These are phyloP conservation scores for Grosmannia serpens DNA, from an alignment of 2,329 filamentous ascomycete genomes.

Conservation along the genomic window DNA sequence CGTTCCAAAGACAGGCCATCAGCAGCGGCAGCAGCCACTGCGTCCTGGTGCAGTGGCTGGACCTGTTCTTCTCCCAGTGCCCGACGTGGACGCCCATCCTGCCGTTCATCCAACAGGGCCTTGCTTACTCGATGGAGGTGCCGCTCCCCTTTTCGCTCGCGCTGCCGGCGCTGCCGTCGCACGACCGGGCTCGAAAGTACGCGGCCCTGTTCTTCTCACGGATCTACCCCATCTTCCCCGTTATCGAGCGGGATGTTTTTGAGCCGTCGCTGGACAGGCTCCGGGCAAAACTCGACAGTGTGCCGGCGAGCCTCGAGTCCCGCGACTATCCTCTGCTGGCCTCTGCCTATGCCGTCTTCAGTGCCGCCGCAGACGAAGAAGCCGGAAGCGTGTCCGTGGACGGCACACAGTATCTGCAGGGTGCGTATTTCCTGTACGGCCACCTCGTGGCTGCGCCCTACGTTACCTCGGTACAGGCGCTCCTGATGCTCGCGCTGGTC, in stretches of 20 bases:
- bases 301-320: not conserved
- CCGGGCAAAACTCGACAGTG: not conserved
- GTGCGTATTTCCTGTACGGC: not conserved
- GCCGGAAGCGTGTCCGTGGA: not conserved
- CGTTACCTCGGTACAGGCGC: not conserved
- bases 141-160: not conserved
- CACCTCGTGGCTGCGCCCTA: constrained; percentile 2
- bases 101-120: constrained; percentile 3
- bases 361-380: constrained; percentile 4
- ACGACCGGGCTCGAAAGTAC: not conserved
- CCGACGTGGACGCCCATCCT: constrained; percentile 5
- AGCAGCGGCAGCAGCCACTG: constrained; percentile 2
- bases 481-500: constrained; percentile 3
- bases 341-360: constrained; percentile 1
- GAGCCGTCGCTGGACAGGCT: not conserved
- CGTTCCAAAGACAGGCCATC: not conserved
- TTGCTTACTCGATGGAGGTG: constrained; percentile 1
- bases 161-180: not conserved
- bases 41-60: constrained; percentile 7
- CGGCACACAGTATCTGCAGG: not conserved
- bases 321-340: not conserved
- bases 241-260: not conserved
- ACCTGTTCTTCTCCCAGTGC: constrained; percentile 5
- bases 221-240: not conserved
- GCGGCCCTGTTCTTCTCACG: not conserved